Conservation (phyloP, 495 filamentous ascomycete species). For the Daldinia loculata region DNA sequence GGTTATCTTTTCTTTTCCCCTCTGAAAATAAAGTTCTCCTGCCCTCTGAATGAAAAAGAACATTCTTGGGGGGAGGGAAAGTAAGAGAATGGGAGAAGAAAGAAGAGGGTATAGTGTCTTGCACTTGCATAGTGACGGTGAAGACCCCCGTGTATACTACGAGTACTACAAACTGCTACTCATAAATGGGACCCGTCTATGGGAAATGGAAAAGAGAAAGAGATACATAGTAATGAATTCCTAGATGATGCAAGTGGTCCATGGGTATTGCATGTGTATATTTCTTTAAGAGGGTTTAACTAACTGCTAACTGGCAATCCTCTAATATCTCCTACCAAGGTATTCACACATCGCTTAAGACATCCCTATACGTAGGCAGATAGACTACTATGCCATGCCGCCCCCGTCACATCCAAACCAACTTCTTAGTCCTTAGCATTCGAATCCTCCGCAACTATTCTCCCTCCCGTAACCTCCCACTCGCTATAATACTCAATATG, state of each 20-base stretch:
- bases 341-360: no score
- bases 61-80: background rate
- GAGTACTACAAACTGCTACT: constrained; percentile 1
- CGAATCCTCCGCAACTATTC: background rate
- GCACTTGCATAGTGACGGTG: background rate
- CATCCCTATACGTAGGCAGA: no score
- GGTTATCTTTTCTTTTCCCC: constrained; percentile 6
- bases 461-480: constrained; percentile 22
- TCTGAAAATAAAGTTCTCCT: background rate
- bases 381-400: no score
- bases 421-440: background rate
- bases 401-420: background rate
- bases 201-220: constrained; percentile 30
- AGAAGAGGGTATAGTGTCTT: constrained; percentile 7
- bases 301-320: no score
- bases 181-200: constrained; percentile 31
- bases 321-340: background rate
- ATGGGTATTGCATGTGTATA: constrained; percentile 2
- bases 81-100: background rate
- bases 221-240: background rate
- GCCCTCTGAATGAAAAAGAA: background rate
- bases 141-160: constrained; percentile 28
- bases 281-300: background rate
- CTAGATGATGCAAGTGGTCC: background rate
- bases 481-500: constrained; percentile 25